These are phyloP conservation scores for Cyclotella baltica DNA, from an alignment of 108 stramenopile genomes.

Conservation along the genomic window DNA sequence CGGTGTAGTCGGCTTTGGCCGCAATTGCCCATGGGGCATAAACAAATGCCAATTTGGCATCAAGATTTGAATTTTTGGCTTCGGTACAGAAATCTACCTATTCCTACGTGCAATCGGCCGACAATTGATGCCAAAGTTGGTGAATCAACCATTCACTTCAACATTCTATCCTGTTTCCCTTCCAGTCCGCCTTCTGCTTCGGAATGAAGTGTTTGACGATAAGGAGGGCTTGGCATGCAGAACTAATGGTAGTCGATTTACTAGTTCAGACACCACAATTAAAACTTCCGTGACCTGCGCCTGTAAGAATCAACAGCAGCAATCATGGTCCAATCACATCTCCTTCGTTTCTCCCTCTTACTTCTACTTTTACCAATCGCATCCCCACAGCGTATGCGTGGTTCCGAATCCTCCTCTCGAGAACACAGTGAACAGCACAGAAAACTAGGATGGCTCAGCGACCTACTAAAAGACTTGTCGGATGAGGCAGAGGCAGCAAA, in stretches of 20 bases:
- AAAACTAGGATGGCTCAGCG: neutral
- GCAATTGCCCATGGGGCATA: neutral
- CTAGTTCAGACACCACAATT: too few relatives aligned
- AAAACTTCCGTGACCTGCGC: too few relatives aligned
- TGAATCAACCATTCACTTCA: neutral
- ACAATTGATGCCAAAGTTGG: constrained; percentile 1
- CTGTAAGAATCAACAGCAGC: too few relatives aligned
- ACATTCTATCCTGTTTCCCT: neutral
- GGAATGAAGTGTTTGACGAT: neutral
- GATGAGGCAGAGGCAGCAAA: neutral
- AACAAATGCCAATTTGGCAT: neutral
- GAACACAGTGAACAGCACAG: neutral
- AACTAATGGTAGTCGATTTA: too few relatives aligned
- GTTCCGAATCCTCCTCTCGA: neutral
- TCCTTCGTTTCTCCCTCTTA: neutral
- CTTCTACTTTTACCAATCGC: neutral
- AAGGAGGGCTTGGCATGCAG: too few relatives aligned
- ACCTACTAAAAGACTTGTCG: neutral
- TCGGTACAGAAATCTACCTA: neutral
- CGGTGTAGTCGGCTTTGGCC: neutral
- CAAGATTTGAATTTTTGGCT: neutral
- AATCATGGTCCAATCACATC: neutral
- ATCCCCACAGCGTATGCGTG: too few relatives aligned
- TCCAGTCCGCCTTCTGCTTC: too few relatives aligned
- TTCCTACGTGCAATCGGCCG: neutral